Evolutionary conservation across 2,329 filamentous ascomycete species (phyloP).

Genomic region (Penicillium brevicompactum): DNA sequence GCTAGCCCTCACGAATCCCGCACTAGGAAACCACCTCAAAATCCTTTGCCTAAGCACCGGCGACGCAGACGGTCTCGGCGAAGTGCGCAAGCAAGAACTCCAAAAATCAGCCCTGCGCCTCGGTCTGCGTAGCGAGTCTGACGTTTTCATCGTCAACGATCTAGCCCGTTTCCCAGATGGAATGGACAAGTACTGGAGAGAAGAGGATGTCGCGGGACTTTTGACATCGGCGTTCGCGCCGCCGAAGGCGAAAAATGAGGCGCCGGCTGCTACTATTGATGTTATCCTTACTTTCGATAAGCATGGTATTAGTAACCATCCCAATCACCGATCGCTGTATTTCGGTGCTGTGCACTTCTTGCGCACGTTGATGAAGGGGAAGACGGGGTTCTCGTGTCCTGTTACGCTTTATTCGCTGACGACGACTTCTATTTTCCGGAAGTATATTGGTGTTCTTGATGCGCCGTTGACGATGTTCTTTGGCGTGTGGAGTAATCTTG

Average conservation of each 20-base stretch:
- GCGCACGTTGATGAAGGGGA: slow-evolving; percentile 62
- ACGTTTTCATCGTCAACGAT: slow-evolving; percentile 84
- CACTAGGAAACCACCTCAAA: slow-evolving; percentile 85
- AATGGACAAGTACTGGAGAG: slow-evolving; percentile 79
- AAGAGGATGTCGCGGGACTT: slow-evolving; percentile 67
- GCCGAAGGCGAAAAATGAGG: slow-evolving; percentile 48
- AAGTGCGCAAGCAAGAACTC: slow-evolving; percentile 80
- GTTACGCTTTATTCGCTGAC: slow-evolving; percentile 85
- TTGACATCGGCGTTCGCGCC: slow-evolving; percentile 75
- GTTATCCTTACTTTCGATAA: slow-evolving; percentile 86
- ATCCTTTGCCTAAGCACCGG: slow-evolving; percentile 91
- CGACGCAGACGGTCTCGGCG: slow-evolving; percentile 83
- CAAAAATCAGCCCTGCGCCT: slow-evolving; percentile 76
- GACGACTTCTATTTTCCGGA: slow-evolving; percentile 71
- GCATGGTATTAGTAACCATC: slow-evolving; percentile 80
- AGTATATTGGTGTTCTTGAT: slow-evolving; percentile 80
- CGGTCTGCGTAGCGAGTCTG: slow-evolving; percentile 72
- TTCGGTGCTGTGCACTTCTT: slow-evolving; percentile 78
- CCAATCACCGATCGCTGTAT: slow-evolving; percentile 90
- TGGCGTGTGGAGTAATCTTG: slow-evolving; percentile 50
- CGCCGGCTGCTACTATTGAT: slow-evolving; percentile 66
- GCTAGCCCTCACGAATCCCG: slow-evolving; percentile 77
- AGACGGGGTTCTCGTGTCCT: slow-evolving; percentile 68
- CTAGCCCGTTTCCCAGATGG: slow-evolving; percentile 79
- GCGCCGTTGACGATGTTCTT: slow-evolving; percentile 67